These are phyloP conservation scores for Sporothrix sp. DNA, from an alignment of 2,329 filamentous ascomycete species.

Conservation along the genomic window DNA sequence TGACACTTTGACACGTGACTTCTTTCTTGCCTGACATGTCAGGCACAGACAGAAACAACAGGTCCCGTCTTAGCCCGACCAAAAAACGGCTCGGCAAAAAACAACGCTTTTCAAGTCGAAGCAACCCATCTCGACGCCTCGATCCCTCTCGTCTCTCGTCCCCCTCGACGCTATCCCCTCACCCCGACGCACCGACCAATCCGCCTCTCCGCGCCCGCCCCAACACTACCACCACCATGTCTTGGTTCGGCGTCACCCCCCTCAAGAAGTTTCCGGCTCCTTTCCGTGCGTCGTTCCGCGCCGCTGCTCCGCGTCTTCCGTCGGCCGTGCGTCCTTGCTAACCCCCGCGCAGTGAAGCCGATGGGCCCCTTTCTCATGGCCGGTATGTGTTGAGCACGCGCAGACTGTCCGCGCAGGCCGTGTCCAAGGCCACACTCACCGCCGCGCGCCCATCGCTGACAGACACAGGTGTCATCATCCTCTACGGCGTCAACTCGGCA, in stretches of 20 bases:
- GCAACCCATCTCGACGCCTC: too few relatives aligned
- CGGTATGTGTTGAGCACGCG: conserved; percentile 72
- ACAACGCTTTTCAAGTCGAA: conserved; percentile 11
- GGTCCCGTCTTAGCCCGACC: conserved; percentile 10
- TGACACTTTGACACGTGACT: not conserved
- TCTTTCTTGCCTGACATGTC: not conserved
- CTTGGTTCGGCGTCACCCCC: conserved; percentile 56
- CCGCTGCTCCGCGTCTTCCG: not conserved
- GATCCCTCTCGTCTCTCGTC: not conserved
- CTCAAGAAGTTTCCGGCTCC: conserved; percentile 74
- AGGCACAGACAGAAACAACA: conserved; percentile 4
- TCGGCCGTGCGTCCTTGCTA: not conserved
- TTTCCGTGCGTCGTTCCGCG: conserved; percentile 55
- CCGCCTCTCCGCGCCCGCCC: conserved; percentile 20
- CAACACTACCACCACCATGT: conserved; percentile 48
- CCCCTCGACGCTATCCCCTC: not conserved
- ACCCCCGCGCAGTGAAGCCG: conserved; percentile 58
- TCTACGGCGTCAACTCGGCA: conserved; percentile 83
- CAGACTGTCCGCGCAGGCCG: too few relatives aligned
- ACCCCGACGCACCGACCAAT: conserved; percentile 16
- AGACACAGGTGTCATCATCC: conserved; percentile 76
- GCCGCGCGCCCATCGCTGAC: too few relatives aligned
- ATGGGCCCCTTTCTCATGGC: conserved; percentile 90
- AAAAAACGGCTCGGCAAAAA: conserved; percentile 10
- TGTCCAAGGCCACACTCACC: not conserved